Base-by-base conservation (phyloP, 202 grass and related monocot genomes). In the Cymbopogon flexuosus region DNA sequence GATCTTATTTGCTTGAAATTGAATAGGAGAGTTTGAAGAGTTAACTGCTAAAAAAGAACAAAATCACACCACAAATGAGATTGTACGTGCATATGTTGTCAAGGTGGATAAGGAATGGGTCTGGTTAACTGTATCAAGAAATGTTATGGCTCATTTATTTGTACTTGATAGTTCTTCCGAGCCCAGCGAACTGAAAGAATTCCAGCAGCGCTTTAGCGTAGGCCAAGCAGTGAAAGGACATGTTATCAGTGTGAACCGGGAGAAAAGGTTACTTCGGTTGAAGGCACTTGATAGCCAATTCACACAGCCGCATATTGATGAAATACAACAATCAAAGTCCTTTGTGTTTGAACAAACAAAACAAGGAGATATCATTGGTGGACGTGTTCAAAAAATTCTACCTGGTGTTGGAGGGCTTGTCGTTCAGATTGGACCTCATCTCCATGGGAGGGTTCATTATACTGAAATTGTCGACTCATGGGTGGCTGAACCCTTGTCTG, bases 391-490 rank as follows among this genome's bases (percentile, higher is more conserved):
- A 73, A 98, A 86, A 80, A 76, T 98, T 93, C 77, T 98, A 85
- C 90, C 92, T 86, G 88, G 86, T 78, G 61, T 98, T 91, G 84
- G 95, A 82, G 95, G 95, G 49, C 71, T 98, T 66, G 63, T 93
- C 40, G 62, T 98, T 68, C 88, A 98, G 86, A 94, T 98, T 65
- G 95, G 95, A 69, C 95, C 95, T 75, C 90, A 94, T 89, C 85
- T 98, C 65, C 89, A 88, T 86, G 95, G 95, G 78, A 94, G 88
- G 82, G 95, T 88, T 83, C 91, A 98, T 89, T 94, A 98, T 84
- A 94, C 92, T 68, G 95, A 98, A 84, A 87, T 98, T 83, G 73
- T 89, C n/a, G 92, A 94, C 76, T 86, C 83, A 6, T 98, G 90
- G 95, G 82, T 93, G 72, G 72, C 81, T 35, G 77, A 93, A 84